Base-by-base conservation (phyloP, 2,329 filamentous ascomycete genomes). In the Aspergillus sp. region DNA sequence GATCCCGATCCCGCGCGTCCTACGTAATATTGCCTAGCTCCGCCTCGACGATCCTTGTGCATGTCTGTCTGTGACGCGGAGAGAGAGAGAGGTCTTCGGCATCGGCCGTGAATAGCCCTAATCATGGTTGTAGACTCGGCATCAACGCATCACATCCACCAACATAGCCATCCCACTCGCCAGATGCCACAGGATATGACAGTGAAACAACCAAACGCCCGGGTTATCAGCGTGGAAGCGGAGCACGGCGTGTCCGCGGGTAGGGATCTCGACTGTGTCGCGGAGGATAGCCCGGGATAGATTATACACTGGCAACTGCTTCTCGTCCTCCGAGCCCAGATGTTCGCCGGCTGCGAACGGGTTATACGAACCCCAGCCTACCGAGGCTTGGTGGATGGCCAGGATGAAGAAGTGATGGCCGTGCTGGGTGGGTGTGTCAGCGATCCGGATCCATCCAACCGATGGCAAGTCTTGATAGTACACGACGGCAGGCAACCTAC, bases 211-310 rank as follows among this genome's bases (percentile, higher is more conserved):
- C 64, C 66, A 69, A 1, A 68, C 51, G 6, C 61, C 68, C 3
- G 68, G 68, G 35, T 75, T 75, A 43, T 74, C 65, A 3, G 70
- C 67, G 10, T 53, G 52, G 53, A 76, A 76, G 2, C 74, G 61
- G 3, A 77, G 53, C 2, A 75, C 70, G 13, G 71, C 61, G 45
- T 75, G 66, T 2, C 71, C 69, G 14, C 71, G 64, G 4, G 71
- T 71, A 0, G 61, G 58, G 3, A 76, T 68, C 40, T 73, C 64
- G 8, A 75, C 50, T 0, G 66, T 72, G 40, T 77, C 74, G 27
- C 73, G 57, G 2, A 69, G 58, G 59, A 68, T 71, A 2, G 52
- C 53, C 3, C 35, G 43, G 8, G 49, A 42, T 10, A 51, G 39
- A 24, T 57, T 37, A 19, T 57, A 57, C 7, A 27, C n/a, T n/a